Base-by-base conservation (phyloP, 345 rosid genomes). In the Camelina laxa region DNA sequence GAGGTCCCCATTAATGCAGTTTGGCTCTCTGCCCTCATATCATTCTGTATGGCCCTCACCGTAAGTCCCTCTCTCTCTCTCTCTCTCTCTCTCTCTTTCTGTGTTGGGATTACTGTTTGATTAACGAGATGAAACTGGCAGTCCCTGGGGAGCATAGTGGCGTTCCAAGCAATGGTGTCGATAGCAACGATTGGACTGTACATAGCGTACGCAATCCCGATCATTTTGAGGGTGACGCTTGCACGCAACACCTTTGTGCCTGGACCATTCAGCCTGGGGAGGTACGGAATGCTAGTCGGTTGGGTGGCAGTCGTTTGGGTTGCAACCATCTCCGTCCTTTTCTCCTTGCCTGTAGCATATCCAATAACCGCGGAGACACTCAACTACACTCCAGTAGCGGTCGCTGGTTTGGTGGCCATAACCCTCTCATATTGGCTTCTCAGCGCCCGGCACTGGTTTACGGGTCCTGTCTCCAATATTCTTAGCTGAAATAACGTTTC, bases 141-240 rank as follows among this genome's bases (percentile, higher is more conserved):
- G 99, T 95, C 94, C 67, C 89, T 95, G 0, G 92, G 97, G 77
- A 91, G 99, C 75, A 44, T 69, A 21, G 99, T 91, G 76, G 99
- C 99, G 31, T 95, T 95, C 68, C 85, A 91, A 67, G 97, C 99
- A 20, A 95, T 91, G 99, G 97, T 92, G 67, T 95, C 97, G 24
- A 95, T 95, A 58, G 97, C 99, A 62, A 89, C 96, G 4, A 95
- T 91, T 2, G 99, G 97, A 41, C 83, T 91, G 73, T 95, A 95
- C 85, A 91, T 95, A 65, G 99, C 99, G 7, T 95, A 95, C 57
- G 96, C 93, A 38, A 80, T 92, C 9, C 99, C 99, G 1, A 92
- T 89, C 66, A 82, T 92, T 77, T 81, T 95, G 65, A 75, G 97
- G 76, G 97, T 91, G 77, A 90, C 97, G 2, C 69, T 95, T 74